These are phyloP conservation scores for Plenodomus biglobosus DNA, from an alignment of 2,329 filamentous ascomycete species.

Conservation along the genomic window DNA sequence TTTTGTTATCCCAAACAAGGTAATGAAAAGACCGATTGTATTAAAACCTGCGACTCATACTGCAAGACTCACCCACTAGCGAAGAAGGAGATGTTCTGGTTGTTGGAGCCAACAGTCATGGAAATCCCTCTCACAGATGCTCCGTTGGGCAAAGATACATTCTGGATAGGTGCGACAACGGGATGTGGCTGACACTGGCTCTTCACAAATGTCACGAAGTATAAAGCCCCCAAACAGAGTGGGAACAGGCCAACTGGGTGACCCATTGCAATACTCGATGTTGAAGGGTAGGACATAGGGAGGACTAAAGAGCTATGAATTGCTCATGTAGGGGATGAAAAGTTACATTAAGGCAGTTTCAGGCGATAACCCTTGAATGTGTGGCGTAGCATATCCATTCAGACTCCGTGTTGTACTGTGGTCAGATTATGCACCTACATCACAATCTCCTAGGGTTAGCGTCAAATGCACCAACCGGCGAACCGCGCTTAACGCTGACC, in stretches of 20 bases:
- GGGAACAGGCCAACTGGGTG: not conserved
- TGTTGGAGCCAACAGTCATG: constrained; percentile 14
- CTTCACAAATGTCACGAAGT: not conserved
- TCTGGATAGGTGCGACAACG: constrained; percentile 12
- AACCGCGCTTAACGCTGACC: constrained; percentile 9
- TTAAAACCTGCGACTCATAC: not conserved
- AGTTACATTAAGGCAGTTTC: not conserved
- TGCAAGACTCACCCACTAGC: constrained; percentile 15
- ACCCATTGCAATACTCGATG: constrained; percentile 4
- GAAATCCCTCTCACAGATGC: constrained; percentile 12
- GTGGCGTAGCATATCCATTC: not conserved
- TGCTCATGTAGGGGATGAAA: not conserved
- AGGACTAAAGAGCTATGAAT: constrained; percentile 1
- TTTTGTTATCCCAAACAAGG: not conserved
- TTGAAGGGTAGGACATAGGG: not conserved
- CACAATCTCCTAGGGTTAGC: constrained; percentile 2
- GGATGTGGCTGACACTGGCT: constrained; percentile 11
- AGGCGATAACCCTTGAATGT: not conserved
- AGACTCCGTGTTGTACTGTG: constrained; percentile 1
- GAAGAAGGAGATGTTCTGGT: constrained; percentile 19
- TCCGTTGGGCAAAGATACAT: constrained; percentile 15
- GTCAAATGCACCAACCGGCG: constrained; percentile 8
- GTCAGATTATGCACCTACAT: constrained; percentile 1
- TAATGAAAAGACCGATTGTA: not conserved
- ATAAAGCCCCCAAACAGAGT: constrained; percentile 1